Evolutionary conservation across 139 green algal genomes (phyloP).

Genomic region (Micromonas commoda): DNA sequence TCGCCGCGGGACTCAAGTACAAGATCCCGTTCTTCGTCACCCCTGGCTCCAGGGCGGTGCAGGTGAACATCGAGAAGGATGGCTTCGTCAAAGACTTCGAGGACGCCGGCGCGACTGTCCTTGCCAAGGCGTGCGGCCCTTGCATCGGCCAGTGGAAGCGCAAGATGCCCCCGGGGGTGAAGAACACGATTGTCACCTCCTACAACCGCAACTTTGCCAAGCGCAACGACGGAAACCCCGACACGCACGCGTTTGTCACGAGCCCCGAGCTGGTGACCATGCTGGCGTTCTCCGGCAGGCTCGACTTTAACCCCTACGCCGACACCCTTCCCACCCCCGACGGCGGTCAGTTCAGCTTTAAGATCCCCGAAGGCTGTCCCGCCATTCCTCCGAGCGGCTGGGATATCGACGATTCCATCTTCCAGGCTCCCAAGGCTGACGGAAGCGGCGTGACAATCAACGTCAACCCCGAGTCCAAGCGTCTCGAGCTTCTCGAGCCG

Average conservation of each 20-base stretch:
- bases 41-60: neutral
- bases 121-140: slow-evolving; percentile 14
- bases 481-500: neutral
- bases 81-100: neutral
- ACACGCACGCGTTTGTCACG: slow-evolving; percentile 16
- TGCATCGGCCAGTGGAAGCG: slow-evolving; percentile 19
- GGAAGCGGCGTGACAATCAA: neutral
- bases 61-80: slow-evolving; percentile 13
- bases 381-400: neutral
- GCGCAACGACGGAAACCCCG: slow-evolving; percentile 12
- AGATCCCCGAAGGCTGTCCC: slow-evolving; percentile 3
- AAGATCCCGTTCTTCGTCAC: neutral
- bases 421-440: slow-evolving; percentile 3
- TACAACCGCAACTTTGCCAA: slow-evolving; percentile 18
- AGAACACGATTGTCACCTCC: slow-evolving; percentile 10
- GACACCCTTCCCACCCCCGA: neutral
- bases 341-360: neutral
- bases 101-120: neutral
- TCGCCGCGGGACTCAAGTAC: neutral
- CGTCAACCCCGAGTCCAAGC: neutral
- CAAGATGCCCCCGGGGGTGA: slow-evolving; percentile 2
- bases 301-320: slow-evolving; percentile 6
- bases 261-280: slow-evolving; percentile 9
- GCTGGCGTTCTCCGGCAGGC: neutral
- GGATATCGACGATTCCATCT: slow-evolving; percentile 14